A percentile compares a stretch with the other conserved stretches of the same genome.
These are phyloP conservation scores for Paradendryphiella salina DNA, from an alignment of 2,329 filamentous ascomycete genomes.

Conservation along the genomic window DNA sequence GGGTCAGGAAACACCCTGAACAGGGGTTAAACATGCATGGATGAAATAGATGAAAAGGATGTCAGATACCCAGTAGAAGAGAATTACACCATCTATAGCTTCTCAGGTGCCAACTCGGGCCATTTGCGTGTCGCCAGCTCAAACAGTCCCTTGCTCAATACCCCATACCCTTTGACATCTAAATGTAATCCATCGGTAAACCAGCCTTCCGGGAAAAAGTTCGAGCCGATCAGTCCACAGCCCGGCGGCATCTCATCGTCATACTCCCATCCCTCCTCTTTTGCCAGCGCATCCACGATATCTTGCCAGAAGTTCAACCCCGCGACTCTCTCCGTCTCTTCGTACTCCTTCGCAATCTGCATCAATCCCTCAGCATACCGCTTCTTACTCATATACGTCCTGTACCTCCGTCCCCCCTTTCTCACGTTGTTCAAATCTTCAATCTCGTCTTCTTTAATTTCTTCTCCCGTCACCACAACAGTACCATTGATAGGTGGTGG, in stretches of 20 bases:
- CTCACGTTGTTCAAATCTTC: slow-evolving; percentile 9
- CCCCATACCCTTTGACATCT: slow-evolving; percentile 35
- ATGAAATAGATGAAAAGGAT: neutral
- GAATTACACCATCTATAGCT: slow-evolving; percentile 7
- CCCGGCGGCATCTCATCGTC: slow-evolving; percentile 42
- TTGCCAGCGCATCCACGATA: slow-evolving; percentile 28
- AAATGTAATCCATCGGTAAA: slow-evolving; percentile 49
- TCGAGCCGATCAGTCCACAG: slow-evolving; percentile 39
- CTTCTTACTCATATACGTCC: slow-evolving; percentile 47
- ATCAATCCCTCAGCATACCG: slow-evolving; percentile 46
- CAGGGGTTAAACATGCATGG: slow-evolving; percentile 57
- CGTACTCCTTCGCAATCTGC: slow-evolving; percentile 42
- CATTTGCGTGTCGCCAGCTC: slow-evolving; percentile 32
- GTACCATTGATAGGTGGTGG: slow-evolving; percentile 45
- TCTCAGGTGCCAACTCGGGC: slow-evolving; percentile 38
- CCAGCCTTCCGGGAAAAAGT: slow-evolving; percentile 39
- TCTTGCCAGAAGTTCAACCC: slow-evolving; percentile 44
- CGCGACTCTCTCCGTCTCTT: slow-evolving; percentile 38
- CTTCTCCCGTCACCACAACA: neutral
- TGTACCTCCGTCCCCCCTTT: slow-evolving; percentile 29
- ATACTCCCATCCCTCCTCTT: slow-evolving; percentile 33
- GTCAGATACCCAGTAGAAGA: slow-evolving; percentile 18
- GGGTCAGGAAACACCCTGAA: slow-evolving; percentile 83
- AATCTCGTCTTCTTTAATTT: slow-evolving; percentile 4
- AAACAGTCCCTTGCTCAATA: slow-evolving; percentile 31